Base-by-base conservation (phyloP, 495 filamentous ascomycete species). In the Choiromyces venosus region DNA sequence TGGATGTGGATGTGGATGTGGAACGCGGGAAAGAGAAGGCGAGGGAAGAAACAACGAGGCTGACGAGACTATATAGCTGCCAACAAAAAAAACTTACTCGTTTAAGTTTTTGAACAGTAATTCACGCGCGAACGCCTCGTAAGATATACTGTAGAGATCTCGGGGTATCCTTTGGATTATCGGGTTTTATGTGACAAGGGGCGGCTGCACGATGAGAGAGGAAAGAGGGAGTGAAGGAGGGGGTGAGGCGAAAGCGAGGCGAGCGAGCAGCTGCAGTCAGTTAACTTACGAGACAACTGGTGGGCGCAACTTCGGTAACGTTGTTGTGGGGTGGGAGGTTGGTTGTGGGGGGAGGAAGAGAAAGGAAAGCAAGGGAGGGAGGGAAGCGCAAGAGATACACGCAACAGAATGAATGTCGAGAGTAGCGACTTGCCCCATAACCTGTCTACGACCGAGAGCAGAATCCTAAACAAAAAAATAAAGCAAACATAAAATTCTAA, bases 211-310 rank as follows among this genome's bases (percentile, higher is more conserved):
- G 46, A 29, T 29, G 52, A 33, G 52, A 29, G 52, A 29, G 52
- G 7, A 52, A 21, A n/a, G 21, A 52, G 44, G 5, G 21, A 9
- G 44, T 52, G 44, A 33, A 14, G n/a, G 10, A 42, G 40, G 52
- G 46, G 46, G 52, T 61, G 52, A 33, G 52, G 52, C 52, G 52
- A 61, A 33, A 61, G 52, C 52, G 25, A 61, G 52, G 52, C 52
- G 52, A 56, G 46, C 46, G n/a, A 61, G 25, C 9, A 33, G 52
- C 52, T 56, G 46, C 46, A 56, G n/a, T 56, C n/a, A 29, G 46
- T 56, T n/a, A n/a, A n/a, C n/a, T n/a, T 56, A 56, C 46, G 52
- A 33, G 25, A 61, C 6, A 61, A 61, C 52, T 12, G 12, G 52
- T 33, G 52, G 52, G 52, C 18, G 52, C 52, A 61, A 61, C 25